A percentile compares a stretch with the other conserved stretches of the same genome.
phyloP scores from a whole-genome alignment of 2,329 filamentous ascomycete species.

The Xylariaceae sp. region DNA sequence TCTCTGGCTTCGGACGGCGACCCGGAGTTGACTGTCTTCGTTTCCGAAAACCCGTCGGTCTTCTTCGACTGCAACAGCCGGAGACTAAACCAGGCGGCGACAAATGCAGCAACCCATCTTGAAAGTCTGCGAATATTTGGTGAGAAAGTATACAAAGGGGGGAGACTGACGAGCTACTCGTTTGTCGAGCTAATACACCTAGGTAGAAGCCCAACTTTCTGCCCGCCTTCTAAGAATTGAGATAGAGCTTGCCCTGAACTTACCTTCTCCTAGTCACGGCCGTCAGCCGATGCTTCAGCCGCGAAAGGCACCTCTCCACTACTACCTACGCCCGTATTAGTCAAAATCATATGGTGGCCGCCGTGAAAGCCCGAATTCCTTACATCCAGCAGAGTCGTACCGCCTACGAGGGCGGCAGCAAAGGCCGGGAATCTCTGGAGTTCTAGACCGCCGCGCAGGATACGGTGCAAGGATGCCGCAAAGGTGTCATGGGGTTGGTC shows the following conservation, averaged over 20 bases:
- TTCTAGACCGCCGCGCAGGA: conserved; percentile 45
- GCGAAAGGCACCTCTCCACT: conserved; percentile 17
- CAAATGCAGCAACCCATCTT: conserved; percentile 50
- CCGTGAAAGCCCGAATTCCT: too few relatives aligned
- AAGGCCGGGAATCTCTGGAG: conserved; percentile 53
- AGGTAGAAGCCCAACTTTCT: too few relatives aligned
- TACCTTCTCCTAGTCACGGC: conserved; percentile 25
- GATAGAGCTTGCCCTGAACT: too few relatives aligned
- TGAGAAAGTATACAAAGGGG: conserved; percentile 3
- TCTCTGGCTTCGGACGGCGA: conserved; percentile 11
- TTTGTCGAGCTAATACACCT: too few relatives aligned
- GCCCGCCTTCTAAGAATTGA: too few relatives aligned
- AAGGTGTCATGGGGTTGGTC: conserved; percentile 20
- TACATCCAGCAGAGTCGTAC: conserved; percentile 54
- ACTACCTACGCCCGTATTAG: conserved; percentile 12
- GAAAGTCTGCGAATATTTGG: conserved; percentile 35
- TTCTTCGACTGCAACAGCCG: conserved; percentile 50
- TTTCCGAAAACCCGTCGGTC: conserved; percentile 35
- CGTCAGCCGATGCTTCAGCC: conserved; percentile 15
- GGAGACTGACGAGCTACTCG: too few relatives aligned
- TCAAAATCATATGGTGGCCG: too few relatives aligned
- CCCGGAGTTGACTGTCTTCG: conserved; percentile 23
- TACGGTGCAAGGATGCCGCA: conserved; percentile 27
- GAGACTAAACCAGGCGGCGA: conserved; percentile 51
- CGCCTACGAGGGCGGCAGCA: conserved; percentile 53